A percentile compares a stretch with the other conserved stretches of the same genome.
Conservation (phyloP, 129 eudicot genomes). For the Chrysanthemum lavandulifolium region DNA sequence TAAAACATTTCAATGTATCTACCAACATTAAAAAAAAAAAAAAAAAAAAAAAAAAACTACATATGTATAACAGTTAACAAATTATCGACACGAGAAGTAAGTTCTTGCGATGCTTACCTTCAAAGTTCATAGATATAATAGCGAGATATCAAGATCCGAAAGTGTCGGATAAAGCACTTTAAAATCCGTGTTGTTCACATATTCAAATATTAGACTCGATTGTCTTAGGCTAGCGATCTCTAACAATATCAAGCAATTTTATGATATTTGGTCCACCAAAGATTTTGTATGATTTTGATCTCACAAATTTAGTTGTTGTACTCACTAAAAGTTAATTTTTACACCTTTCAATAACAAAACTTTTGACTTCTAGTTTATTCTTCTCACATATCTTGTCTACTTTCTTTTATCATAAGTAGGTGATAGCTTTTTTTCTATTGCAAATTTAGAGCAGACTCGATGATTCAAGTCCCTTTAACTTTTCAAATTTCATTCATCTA, state of each 20-base stretch:
- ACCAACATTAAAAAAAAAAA: too few relatives aligned
- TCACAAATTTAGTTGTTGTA: slow-evolving; percentile 19
- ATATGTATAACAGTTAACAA: not conserved
- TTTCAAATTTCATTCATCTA: too few relatives aligned
- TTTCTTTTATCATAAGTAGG: too few relatives aligned
- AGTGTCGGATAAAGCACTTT: slow-evolving; percentile 89
- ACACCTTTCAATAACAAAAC: too few relatives aligned
- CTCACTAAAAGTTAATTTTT: too few relatives aligned
- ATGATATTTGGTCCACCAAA: slow-evolving; percentile 97
- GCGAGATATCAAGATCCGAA: slow-evolving; percentile 82
- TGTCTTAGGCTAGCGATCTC: slow-evolving; percentile 96
- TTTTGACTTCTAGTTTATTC: too few relatives aligned
- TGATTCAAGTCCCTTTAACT: too few relatives aligned
- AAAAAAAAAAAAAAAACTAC: too few relatives aligned
- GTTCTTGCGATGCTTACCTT: slow-evolving; percentile 47
- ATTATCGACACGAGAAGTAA: not conserved
- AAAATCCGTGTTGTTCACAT: slow-evolving; percentile 87
- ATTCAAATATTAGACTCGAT: slow-evolving; percentile 93
- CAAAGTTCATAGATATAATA: slow-evolving; percentile 85
- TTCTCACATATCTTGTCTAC: too few relatives aligned
- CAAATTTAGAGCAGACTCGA: too few relatives aligned
- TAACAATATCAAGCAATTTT: slow-evolving; percentile 83
- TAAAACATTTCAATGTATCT: too few relatives aligned
- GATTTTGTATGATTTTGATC: slow-evolving; percentile 84
- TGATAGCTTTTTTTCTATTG: too few relatives aligned